These are phyloP conservation scores for Bretschneidera sinensis DNA, from an alignment of 345 rosid species.

Conservation along the genomic window DNA sequence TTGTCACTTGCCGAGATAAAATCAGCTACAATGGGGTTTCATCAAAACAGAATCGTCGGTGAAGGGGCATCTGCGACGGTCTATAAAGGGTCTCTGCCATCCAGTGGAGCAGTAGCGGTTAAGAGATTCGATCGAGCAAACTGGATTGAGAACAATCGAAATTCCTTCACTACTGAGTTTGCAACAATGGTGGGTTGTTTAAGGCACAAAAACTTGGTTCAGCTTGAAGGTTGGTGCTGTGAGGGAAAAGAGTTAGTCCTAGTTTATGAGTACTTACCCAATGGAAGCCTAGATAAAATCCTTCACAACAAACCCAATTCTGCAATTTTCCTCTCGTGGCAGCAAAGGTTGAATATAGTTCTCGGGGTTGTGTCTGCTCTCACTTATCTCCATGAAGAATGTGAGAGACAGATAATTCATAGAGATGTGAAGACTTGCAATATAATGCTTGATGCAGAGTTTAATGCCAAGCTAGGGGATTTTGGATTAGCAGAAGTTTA, in stretches of 20 bases:
- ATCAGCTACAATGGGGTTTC: slow-evolving; percentile 65
- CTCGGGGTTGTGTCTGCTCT: slow-evolving; percentile 80
- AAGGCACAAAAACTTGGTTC: slow-evolving; percentile 74
- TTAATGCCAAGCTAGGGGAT: slow-evolving; percentile 81
- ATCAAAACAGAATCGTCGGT: slow-evolving; percentile 50
- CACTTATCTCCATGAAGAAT: slow-evolving; percentile 75
- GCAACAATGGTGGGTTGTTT: slow-evolving; percentile 72
- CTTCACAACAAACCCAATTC: slow-evolving; percentile 44
- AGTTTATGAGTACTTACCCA: slow-evolving; percentile 67
- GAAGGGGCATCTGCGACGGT: slow-evolving; percentile 79
- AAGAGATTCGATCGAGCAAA: slow-evolving; percentile 56
- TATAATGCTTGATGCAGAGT: slow-evolving; percentile 73
- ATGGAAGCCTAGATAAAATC: slow-evolving; percentile 65
- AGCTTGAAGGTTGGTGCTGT: slow-evolving; percentile 86
- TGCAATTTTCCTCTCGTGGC: slow-evolving; percentile 45
- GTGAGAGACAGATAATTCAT: slow-evolving; percentile 84
- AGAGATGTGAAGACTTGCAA: slow-evolving; percentile 78
- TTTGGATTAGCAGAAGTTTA: slow-evolving; percentile 82
- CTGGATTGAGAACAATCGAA: slow-evolving; percentile 36
- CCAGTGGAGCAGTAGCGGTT: slow-evolving; percentile 46
- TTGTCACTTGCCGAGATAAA: slow-evolving; percentile 58
- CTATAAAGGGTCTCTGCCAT: slow-evolving; percentile 62
- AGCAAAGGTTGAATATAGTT: slow-evolving; percentile 51
- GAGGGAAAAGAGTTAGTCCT: slow-evolving; percentile 66
- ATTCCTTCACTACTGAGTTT: slow-evolving; percentile 66